Base-by-base conservation (phyloP, 2,329 filamentous ascomycete genomes). In the Corinectria fuckeliana region DNA sequence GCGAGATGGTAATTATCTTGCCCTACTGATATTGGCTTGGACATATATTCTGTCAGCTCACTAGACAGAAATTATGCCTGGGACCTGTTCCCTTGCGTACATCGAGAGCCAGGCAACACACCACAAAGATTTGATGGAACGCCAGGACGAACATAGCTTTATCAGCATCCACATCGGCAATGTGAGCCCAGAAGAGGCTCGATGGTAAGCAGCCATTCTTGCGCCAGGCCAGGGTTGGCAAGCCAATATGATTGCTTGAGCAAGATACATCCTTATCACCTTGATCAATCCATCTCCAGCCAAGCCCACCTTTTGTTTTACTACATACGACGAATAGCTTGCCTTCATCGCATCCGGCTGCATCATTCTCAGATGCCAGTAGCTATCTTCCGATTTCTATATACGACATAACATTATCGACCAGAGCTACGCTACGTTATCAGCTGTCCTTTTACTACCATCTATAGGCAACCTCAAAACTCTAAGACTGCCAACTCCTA, bases 151-250 rank as follows among this genome's bases (percentile, higher is more conserved):
- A 16, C 16, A 42, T 13, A 28, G 13, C 36, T 23, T 44, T 23
- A 44, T 42, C 16, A 44, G 36, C 26, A 32, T 52, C 11, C 13
- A 42, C 8, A 30, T 44, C 14, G 38, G 38, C 25, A 32, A 42
- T 23, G 36, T n/a, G 36, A 44, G 50, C 26, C 26, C 25, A 11
- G 23, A 52, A 32, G 50, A 52, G 36, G 50, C 36, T 42, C 18
- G 38, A 32, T 52, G 50, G 50, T 52, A 38, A 38, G 50, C 50
- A 8, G 50, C 50, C 11, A 16, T 52, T 42, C 38, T 52, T 14
- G 50, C 50, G 25, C 50, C 38, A 52, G 50, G 50, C 50, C 25
- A 32, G 50, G 26, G 50, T 21, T 52, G 38, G 50, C 38, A 32
- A 52, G 38, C 38, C 16, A 30, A 52, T 5, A 42, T 52, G 38